Conservation (phyloP, 768 basidiomycete genomes). For the Macrolepiota dolichaula region DNA sequence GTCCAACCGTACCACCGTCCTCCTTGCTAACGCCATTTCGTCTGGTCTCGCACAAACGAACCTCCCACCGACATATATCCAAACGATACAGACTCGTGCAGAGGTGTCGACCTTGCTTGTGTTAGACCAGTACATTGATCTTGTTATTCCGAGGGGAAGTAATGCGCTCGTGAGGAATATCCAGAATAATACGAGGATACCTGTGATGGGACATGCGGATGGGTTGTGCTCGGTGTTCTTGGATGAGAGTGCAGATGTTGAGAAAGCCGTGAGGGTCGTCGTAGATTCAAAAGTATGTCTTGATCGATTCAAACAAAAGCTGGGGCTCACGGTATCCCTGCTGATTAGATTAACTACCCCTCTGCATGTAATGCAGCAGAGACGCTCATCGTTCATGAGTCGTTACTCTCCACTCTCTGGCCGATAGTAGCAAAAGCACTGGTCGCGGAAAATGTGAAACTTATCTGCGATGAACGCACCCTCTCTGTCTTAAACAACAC, state of each 20-base stretch:
- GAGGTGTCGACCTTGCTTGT: slow-evolving; percentile 86
- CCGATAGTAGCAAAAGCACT: slow-evolving; percentile 72
- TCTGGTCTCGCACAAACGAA: slow-evolving; percentile 69
- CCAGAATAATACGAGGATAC: slow-evolving; percentile 86
- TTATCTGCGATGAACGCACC: slow-evolving; percentile 75
- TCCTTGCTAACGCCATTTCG: slow-evolving; percentile 80
- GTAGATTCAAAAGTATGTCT: slow-evolving; percentile 86
- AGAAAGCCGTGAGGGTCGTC: slow-evolving; percentile 79
- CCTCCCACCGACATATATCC: slow-evolving; percentile 80
- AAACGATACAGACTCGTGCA: slow-evolving; percentile 85
- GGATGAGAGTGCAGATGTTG: slow-evolving; percentile 73
- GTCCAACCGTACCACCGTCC: slow-evolving; percentile 72
- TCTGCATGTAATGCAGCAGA: slow-evolving; percentile 95
- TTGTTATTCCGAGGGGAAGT: slow-evolving; percentile 95
- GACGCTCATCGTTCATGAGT: slow-evolving; percentile 82
- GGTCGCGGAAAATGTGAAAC: slow-evolving; percentile 61
- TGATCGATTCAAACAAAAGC: not conserved
- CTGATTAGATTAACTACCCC: slow-evolving; percentile 79
- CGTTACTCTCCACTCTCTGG: slow-evolving; percentile 74
- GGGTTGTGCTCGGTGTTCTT: slow-evolving; percentile 90
- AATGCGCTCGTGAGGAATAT: slow-evolving; percentile 87
- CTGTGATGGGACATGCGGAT: slow-evolving; percentile 99
- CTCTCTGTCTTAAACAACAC: slow-evolving; percentile 49
- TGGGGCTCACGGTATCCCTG: not conserved
- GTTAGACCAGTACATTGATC: slow-evolving; percentile 90